Evolutionary conservation across 2,329 filamentous ascomycete genomes (phyloP), one percentile per base, ranked within the genome.

Genomic region (Chaetomium strumarium): DNA sequence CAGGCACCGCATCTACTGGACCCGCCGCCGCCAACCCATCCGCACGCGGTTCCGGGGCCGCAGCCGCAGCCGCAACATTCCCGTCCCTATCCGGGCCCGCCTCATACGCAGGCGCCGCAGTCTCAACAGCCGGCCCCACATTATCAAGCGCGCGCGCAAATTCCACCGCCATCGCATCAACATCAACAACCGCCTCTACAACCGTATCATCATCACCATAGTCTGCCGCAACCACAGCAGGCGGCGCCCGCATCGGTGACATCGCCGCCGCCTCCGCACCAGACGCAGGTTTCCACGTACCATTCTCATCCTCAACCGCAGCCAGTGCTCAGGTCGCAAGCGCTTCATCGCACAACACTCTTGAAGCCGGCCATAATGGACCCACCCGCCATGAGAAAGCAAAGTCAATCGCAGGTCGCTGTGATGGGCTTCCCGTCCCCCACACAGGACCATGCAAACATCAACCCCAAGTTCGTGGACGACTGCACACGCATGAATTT

Each of bases 401-500:
- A 38, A 7, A 51, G 24, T 20, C 57, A 60, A 48, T 12, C 52
- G 24, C 45, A 39, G 24, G 24, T 14, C 39, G 17, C 42, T 36
- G 19, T 24, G 7, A 24, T 55, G 16, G 64, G 65, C 12, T 72
- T 70, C 54, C 63, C 67, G 6, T 72, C 70, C n/a, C 71, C 70
- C 1, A 60, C 46, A 2, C 59, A 58, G 2, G 62, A 71, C 17
- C 60, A 67, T 24, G 46, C 58, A 0, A 53, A 58, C 10, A 33
- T 58, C 6, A 66, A 67, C 38, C 60, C 66, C 24, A 72, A 69
- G 46, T 72, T 72, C 49, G 41, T 62, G 2, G 67, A 73, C n/a
- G 72, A 76, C 53, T 59, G 67, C 24, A 63, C 63, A 5, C 67
- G 68, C 33, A 61, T 75, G 17, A 69, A 62, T 5, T 68, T 65